These are phyloP conservation scores for Plasmodium cynomolgi DNA, from an alignment of 169 alveolate genomes.

Conservation along the genomic window DNA sequence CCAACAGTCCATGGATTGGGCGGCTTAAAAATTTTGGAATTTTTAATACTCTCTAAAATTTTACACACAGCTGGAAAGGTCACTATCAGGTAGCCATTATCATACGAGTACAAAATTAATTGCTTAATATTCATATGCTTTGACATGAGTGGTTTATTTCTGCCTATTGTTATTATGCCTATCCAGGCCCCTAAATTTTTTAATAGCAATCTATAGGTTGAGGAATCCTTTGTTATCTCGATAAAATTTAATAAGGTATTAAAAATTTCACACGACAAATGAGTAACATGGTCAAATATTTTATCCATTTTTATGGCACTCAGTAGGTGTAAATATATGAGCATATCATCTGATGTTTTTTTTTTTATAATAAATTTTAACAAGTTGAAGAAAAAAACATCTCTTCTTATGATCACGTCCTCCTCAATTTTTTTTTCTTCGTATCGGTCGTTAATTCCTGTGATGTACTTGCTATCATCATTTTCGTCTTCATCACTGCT, in stretches of 20 bases:
- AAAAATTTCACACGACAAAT: constrained; percentile 87
- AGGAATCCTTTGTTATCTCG: constrained; percentile 86
- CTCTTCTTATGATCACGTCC: constrained; percentile 78
- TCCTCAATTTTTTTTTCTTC: constrained; percentile 78
- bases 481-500: constrained; percentile 49
- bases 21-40: constrained; percentile 86
- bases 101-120: constrained; percentile 87
- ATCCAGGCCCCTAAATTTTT: constrained; percentile 91
- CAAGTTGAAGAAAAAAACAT: constrained; percentile 79
- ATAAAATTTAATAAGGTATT: constrained; percentile 87
- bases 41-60: constrained; percentile 85
- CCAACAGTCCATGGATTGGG: constrained; percentile 95
- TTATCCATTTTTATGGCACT: constrained; percentile 78
- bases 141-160: constrained; percentile 91
- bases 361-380: constrained; percentile 78
- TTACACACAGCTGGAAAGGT: constrained; percentile 92
- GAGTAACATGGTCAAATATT: constrained; percentile 79
- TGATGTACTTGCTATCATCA: constrained; percentile 76
- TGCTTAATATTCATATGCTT: constrained; percentile 90
- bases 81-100: constrained; percentile 85
- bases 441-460: constrained; percentile 76
- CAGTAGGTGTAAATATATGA: constrained; percentile 78
- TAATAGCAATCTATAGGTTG: constrained; percentile 89
- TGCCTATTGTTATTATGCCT: constrained; percentile 89
- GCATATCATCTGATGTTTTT: constrained; percentile 80